Evolutionary conservation across 176 grass and related monocot genomes (phyloP).

Genomic region (Puccinellia tenuiflora): DNA sequence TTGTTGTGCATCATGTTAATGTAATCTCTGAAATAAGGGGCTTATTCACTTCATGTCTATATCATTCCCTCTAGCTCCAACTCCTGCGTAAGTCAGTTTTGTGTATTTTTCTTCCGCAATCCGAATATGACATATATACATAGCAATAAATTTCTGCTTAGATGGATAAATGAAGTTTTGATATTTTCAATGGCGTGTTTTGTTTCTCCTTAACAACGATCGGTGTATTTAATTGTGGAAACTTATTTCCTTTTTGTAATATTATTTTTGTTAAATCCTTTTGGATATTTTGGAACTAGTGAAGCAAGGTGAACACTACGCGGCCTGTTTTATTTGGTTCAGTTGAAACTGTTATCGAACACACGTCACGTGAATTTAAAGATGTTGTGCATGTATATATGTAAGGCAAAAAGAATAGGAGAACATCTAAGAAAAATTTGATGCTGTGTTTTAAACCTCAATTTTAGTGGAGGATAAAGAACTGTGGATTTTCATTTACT

Average conservation of each 20-base stretch:
- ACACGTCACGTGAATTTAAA: background rate
- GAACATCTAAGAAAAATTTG: background rate
- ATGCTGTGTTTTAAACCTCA: background rate
- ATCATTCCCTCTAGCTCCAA: background rate
- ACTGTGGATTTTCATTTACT: background rate
- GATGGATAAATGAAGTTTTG: background rate
- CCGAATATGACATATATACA: background rate
- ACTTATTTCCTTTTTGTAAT: too few species aligned
- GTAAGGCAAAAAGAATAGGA: background rate
- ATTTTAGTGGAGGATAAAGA: background rate
- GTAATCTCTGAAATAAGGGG: background rate
- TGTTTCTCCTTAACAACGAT: background rate
- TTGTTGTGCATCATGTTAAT: background rate
- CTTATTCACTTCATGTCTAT: background rate
- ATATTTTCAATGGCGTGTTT: background rate
- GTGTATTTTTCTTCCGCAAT: background rate
- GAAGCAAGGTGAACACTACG: background rate
- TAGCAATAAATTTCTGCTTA: background rate
- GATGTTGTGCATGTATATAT: background rate
- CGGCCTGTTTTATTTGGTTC: background rate
- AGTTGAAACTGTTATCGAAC: background rate
- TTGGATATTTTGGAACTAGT: background rate
- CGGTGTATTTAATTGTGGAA: background rate
- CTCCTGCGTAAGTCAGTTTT: background rate
- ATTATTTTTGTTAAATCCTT: background rate